These are phyloP conservation scores for Oryza coarctata DNA, from an alignment of 176 grass and related monocot species.

Conservation along the genomic window DNA sequence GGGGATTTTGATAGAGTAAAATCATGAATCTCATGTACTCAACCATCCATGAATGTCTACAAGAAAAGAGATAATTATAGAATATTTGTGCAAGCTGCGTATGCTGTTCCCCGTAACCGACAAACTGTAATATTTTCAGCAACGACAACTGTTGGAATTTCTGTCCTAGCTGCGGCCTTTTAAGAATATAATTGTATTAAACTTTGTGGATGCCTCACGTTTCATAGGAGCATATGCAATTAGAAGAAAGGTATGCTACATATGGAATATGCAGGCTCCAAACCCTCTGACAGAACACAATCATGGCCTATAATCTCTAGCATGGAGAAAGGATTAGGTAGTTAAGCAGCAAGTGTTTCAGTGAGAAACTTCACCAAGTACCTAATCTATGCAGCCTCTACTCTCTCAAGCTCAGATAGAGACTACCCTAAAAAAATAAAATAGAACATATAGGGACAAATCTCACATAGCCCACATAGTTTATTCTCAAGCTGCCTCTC, in stretches of 20 bases:
- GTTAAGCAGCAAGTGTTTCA: slow-evolving; percentile 30
- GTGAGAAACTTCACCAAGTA: slow-evolving; percentile 29
- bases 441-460: slow-evolving; percentile 40
- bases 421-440: background rate
- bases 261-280: slow-evolving; percentile 38
- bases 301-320: slow-evolving; percentile 49
- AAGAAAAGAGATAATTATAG: background rate
- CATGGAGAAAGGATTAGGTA: slow-evolving; percentile 33
- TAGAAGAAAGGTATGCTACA: slow-evolving; percentile 37
- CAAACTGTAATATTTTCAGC: slow-evolving; percentile 16
- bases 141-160: slow-evolving; percentile 31
- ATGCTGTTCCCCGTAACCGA: background rate
- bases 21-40: background rate
- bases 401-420: slow-evolving; percentile 8
- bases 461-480: slow-evolving; percentile 36
- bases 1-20: background rate
- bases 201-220: slow-evolving; percentile 27
- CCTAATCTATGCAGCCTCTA: background rate
- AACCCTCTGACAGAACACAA: slow-evolving; percentile 45
- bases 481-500: slow-evolving; percentile 40
- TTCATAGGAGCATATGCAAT: slow-evolving; percentile 28
- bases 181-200: slow-evolving; percentile 17
- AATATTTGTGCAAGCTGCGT: background rate
- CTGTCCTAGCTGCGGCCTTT: slow-evolving; percentile 32
- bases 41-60: background rate